Base-by-base conservation (phyloP, 169 alveolate species). In the Plasmodium billcollinsi region DNA sequence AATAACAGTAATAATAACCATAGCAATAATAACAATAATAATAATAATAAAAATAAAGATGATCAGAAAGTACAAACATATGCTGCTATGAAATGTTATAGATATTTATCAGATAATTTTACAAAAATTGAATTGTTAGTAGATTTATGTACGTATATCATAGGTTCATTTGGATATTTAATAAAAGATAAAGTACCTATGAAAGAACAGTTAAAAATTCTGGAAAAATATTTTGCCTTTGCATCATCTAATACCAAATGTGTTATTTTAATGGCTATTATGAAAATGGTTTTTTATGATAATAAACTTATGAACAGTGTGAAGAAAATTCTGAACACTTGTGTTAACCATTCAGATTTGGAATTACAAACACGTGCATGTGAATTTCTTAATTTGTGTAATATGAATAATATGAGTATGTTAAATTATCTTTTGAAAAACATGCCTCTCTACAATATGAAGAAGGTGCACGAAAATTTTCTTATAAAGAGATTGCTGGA, bases 351-450 rank as follows among this genome's bases (percentile, higher is more conserved):
- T 65, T 18, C 88, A 12, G 95, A 94, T 59, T 76, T 86, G 45
- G 76, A 75, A 39, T 88, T 94, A 2, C 96, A 94, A 62, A 88
- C 94, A 11, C 75, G 94, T 45, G 93, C 95, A 0, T 94, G 95
- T 24, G 95, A 92, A 50, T 73, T 94, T 2, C 59, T 94, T 20
- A 88, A 89, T 7, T 73, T 72, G 8, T 88, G 63, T 66, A 91
- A 67, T 15, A 24, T 63, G 49, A 88, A 45, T 43, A 92, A 85
- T 80, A 33, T 71, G 20, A 65, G 86, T 33, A 66, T 74, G 73
- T 58, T 80, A 12, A 89, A 50, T 12, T 56, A 49, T 74, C 24
- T 80, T 2, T 62, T 74, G 15, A 74, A 88, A 66, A 63, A 66
- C 12, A 88, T 88, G 89, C 92, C 92, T 0, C 65, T 83, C 5